Conservation (phyloP, 352 stramenopile species). For the Pythium pyrilobum region DNA sequence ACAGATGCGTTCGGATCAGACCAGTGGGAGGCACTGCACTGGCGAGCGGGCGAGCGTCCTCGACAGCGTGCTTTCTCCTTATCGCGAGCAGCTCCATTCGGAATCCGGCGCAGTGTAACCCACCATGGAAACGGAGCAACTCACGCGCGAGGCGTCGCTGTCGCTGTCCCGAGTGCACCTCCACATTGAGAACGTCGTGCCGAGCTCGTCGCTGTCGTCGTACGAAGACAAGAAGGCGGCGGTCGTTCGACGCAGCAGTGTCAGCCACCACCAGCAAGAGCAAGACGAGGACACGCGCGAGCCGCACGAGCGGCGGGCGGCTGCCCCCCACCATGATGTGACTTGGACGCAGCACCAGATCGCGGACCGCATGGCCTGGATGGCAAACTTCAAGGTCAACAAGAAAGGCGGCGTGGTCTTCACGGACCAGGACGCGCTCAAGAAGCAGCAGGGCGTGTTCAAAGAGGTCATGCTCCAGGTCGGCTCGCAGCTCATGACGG, state of each 20-base stretch:
- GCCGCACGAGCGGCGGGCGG: neutral
- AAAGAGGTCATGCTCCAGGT: slow-evolving; percentile 79
- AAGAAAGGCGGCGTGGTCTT: slow-evolving; percentile 70
- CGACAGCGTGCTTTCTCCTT: neutral
- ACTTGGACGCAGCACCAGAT: slow-evolving; percentile 46
- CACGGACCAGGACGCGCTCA: slow-evolving; percentile 56
- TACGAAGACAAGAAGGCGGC: slow-evolving; percentile 24
- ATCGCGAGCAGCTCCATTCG: neutral
- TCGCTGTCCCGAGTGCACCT: slow-evolving; percentile 44
- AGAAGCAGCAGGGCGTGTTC: slow-evolving; percentile 78
- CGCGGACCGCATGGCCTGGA: slow-evolving; percentile 56
- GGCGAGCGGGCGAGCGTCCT: neutral
- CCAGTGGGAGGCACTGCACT: neutral
- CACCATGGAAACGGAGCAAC: slow-evolving; percentile 2
- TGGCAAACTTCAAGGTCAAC: slow-evolving; percentile 51
- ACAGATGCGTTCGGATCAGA: slow-evolving; percentile 5
- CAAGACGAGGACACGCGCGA: slow-evolving; percentile 3
- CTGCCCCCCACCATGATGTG: slow-evolving; percentile 13
- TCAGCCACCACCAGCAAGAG: neutral
- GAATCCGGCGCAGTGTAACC: neutral
- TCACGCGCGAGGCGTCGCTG: slow-evolving; percentile 8
- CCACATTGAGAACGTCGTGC: slow-evolving; percentile 50
- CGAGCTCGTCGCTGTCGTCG: slow-evolving; percentile 30
- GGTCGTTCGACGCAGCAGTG: slow-evolving; percentile 1
- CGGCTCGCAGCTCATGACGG: slow-evolving; percentile 56